These are phyloP conservation scores for Epichloe hybrida DNA, from an alignment of 2,329 filamentous ascomycete species.

Conservation along the genomic window DNA sequence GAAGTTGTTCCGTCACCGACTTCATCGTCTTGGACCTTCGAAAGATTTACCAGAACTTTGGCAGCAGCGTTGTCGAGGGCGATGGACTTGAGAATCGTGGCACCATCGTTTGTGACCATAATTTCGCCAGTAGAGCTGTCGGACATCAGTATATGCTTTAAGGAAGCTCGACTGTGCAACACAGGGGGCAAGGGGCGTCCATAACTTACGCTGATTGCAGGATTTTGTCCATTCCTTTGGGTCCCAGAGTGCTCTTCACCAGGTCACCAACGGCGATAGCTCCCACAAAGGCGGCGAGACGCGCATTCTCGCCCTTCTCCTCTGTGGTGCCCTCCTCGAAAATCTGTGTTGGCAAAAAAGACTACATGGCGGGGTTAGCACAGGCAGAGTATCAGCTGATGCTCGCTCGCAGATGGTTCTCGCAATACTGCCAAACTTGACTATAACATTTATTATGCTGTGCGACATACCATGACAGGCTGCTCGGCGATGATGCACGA, in stretches of 20 bases:
- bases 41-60: constrained; percentile 97
- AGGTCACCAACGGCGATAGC: constrained; percentile 95
- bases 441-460: not conserved
- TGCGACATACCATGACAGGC: constrained; percentile 1
- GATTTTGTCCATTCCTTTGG: constrained; percentile 99
- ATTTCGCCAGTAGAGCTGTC: constrained; percentile 84
- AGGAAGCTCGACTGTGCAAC: not conserved
- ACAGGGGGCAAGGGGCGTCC: constrained; percentile 1
- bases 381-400: not conserved
- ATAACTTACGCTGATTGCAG: constrained; percentile 74
- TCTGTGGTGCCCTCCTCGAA: constrained; percentile 94
- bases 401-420: not conserved
- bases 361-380: constrained; percentile 22
- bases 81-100: constrained; percentile 96
- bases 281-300: constrained; percentile 94
- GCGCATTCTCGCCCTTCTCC: constrained; percentile 98
- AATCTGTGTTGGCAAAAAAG: constrained; percentile 88
- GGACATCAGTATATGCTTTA: constrained; percentile 5
- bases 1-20: constrained; percentile 97
- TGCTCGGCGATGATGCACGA: not conserved
- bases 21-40: constrained; percentile 97
- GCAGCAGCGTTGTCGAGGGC: constrained; percentile 96
- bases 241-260: constrained; percentile 92
- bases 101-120: constrained; percentile 97
- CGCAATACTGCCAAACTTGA: not conserved